Conservation (phyloP, 805 yeast species). For the Saccharomyces jurei region DNA sequence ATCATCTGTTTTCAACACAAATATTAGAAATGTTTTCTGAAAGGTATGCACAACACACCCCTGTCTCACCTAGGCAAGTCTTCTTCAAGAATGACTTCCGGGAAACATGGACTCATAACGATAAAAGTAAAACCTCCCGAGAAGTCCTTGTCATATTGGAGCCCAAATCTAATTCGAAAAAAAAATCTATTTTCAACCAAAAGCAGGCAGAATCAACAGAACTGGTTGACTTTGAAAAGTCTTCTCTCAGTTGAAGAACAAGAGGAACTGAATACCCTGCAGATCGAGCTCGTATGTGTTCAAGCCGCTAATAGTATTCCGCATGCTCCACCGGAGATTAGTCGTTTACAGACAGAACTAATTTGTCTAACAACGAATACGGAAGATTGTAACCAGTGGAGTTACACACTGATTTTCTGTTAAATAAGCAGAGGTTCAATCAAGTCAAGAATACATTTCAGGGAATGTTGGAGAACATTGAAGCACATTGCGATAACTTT, state of each 20-base stretch:
- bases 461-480: conserved; percentile 1
- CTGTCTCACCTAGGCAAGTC: background rate
- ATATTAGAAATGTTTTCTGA: background rate
- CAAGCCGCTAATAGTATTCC: conserved; percentile 14
- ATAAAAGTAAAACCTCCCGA: conserved; percentile 21
- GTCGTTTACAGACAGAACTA: conserved; percentile 14
- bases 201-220: conserved; percentile 20
- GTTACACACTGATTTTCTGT: conserved; percentile 5
- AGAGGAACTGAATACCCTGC: conserved; percentile 14
- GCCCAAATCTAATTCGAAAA: conserved; percentile 25
- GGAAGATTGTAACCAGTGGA: conserved; percentile 27
- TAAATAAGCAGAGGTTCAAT: conserved; percentile 8
- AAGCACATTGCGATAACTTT: background rate
- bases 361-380: conserved; percentile 25
- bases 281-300: conserved; percentile 17
- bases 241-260: conserved; percentile 19
- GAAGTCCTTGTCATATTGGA: conserved; percentile 27
- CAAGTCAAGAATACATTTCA: conserved; percentile 14
- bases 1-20: background rate
- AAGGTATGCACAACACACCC: background rate
- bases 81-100: background rate
- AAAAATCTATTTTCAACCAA: conserved; percentile 22
- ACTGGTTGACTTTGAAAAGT: conserved; percentile 17
- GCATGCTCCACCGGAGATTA: conserved; percentile 16
- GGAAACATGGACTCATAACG: conserved; percentile 19